Conservation (phyloP, 2,329 filamentous ascomycete genomes). For the Periconia macrospinosa region DNA sequence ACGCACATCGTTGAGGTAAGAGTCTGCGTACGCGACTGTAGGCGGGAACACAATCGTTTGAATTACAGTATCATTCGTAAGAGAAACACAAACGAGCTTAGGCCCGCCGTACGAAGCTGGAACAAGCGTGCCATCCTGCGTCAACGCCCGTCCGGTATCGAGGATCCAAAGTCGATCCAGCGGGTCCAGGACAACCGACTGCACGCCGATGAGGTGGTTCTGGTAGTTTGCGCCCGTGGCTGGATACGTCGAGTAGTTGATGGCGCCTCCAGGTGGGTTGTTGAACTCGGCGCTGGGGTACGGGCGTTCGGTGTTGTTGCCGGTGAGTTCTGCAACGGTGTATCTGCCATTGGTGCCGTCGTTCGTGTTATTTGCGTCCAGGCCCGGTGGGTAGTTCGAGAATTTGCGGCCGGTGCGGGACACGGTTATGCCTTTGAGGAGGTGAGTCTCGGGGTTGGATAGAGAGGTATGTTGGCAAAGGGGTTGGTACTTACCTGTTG, state of each 20-base stretch:
- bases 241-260: conserved; percentile 55
- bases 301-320: conserved; percentile 49
- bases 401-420: conserved; percentile 55
- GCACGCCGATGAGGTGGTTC: conserved; percentile 55
- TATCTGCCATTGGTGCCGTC: conserved; percentile 47
- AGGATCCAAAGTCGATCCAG: conserved; percentile 57
- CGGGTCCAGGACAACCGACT: conserved; percentile 56
- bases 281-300: conserved; percentile 49
- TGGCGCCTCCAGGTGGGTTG: conserved; percentile 52
- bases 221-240: conserved; percentile 48
- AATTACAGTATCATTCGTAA: conserved; percentile 50
- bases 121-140: conserved; percentile 49
- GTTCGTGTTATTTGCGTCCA: conserved; percentile 53
- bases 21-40: conserved; percentile 51
- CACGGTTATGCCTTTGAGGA: conserved; percentile 51
- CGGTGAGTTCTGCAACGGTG: conserved; percentile 51
- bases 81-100: conserved; percentile 54
- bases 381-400: conserved; percentile 54
- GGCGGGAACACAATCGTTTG: conserved; percentile 55
- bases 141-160: conserved; percentile 54
- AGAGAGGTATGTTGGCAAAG: neutral
- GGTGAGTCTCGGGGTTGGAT: neutral
- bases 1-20: conserved; percentile 58
- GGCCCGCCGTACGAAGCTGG: conserved; percentile 51
- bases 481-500: conserved; percentile 33